A percentile compares a stretch with the other conserved stretches of the same genome.
phyloP scores from a whole-genome alignment of 2,329 filamentous ascomycete species.

The Mycosphaerella sp. region DNA sequence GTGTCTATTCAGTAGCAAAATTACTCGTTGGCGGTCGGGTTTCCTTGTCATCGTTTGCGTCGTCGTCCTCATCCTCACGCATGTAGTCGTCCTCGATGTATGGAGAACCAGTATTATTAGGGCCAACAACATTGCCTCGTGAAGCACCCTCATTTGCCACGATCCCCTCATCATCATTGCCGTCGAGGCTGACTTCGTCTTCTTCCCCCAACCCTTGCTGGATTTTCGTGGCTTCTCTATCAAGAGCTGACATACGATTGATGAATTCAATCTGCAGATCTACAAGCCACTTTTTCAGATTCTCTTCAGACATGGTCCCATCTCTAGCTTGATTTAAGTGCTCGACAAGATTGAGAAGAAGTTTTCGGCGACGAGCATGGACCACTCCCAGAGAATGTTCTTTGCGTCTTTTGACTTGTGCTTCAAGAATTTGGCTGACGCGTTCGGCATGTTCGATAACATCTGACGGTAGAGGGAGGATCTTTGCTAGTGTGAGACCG shows the following conservation, averaged over 20 bases:
- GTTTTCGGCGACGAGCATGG: constrained; percentile 58
- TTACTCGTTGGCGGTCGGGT: not conserved
- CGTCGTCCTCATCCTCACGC: not conserved
- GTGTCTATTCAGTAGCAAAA: not conserved
- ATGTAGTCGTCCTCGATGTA: not conserved
- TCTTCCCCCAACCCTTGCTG: constrained; percentile 2
- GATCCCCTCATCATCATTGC: not conserved
- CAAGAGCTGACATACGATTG: constrained; percentile 60
- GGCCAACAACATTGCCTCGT: not conserved
- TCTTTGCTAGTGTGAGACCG: constrained; percentile 71
- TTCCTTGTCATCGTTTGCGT: constrained; percentile 5
- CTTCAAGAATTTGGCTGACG: constrained; percentile 58
- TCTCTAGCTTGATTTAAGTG: constrained; percentile 62
- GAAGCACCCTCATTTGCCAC: not conserved
- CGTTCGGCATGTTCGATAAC: constrained; percentile 63
- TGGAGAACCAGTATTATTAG: not conserved
- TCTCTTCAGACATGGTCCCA: constrained; percentile 58
- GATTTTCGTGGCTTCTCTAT: constrained; percentile 37
- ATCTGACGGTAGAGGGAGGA: constrained; percentile 62
- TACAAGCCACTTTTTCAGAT: constrained; percentile 57
- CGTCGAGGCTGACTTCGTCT: not conserved
- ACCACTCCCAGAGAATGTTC: constrained; percentile 53
- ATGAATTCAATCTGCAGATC: constrained; percentile 71
- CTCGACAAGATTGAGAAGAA: constrained; percentile 67
- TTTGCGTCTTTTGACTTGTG: constrained; percentile 52